A percentile compares a stretch with the other conserved stretches of the same genome.
phyloP scores from a whole-genome alignment of 306 rosid genomes.

The Dryas drummondii region DNA sequence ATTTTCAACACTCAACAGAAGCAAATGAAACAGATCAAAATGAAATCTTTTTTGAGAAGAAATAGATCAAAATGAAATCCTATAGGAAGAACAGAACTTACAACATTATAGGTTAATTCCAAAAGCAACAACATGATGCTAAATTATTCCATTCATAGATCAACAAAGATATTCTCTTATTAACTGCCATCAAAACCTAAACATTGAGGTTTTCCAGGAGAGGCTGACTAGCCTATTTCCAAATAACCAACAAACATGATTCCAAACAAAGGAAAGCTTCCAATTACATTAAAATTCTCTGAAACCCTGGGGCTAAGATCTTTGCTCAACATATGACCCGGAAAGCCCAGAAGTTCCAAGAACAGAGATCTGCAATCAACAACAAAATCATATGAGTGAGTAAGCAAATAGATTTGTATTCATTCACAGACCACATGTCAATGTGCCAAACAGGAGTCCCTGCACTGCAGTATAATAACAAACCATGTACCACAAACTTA shows the following conservation, averaged over 20 bases:
- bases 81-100: slow-evolving; percentile 2
- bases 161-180: slow-evolving; percentile 51
- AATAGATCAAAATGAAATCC: slow-evolving; percentile 14
- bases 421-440: neutral
- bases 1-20: neutral
- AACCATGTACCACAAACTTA: neutral
- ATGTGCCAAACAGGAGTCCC: neutral
- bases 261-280: slow-evolving; percentile 27
- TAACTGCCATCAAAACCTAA: slow-evolving; percentile 37
- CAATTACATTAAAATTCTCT: slow-evolving; percentile 34
- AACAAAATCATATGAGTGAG: neutral
- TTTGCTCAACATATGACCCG: slow-evolving; percentile 90
- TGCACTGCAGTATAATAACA: neutral
- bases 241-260: slow-evolving; percentile 35
- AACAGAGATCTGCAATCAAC: slow-evolving; percentile 69
- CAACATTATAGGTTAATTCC: slow-evolving; percentile 1
- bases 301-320: slow-evolving; percentile 50
- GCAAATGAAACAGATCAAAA: slow-evolving; percentile 17
- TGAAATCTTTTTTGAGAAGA: neutral
- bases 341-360: slow-evolving; percentile 98
- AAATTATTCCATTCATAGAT: slow-evolving; percentile 25
- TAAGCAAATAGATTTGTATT: neutral
- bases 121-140: slow-evolving; percentile 2
- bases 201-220: slow-evolving; percentile 30
- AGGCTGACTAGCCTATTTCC: slow-evolving; percentile 31